These are phyloP conservation scores for Backusella tuberculispora DNA, from an alignment of 192 early-diverging fungal genomes.

Conservation along the genomic window DNA sequence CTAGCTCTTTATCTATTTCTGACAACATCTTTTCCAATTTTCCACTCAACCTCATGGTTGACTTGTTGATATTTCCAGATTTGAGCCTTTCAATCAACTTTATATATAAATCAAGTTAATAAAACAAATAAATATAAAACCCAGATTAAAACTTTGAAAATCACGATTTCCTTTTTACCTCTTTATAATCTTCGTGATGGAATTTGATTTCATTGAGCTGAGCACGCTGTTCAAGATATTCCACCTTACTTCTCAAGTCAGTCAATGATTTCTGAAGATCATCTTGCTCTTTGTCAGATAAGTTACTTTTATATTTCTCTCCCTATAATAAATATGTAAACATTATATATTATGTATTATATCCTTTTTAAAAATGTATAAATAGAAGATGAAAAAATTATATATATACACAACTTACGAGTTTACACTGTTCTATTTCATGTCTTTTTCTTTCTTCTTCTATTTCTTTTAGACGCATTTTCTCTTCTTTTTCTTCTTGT, in stretches of 20 bases:
- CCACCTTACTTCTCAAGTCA: conserved; percentile 55
- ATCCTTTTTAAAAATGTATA: neutral
- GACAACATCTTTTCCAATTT: conserved; percentile 78
- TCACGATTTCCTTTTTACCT: conserved; percentile 39
- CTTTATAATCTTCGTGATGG: conserved; percentile 62
- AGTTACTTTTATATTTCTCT: conserved; percentile 45
- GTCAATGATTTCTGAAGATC: conserved; percentile 54
- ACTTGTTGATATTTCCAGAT: conserved; percentile 46
- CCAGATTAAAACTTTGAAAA: neutral
- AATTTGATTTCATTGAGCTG: conserved; percentile 57
- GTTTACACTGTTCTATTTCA: neutral
- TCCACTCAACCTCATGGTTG: conserved; percentile 54
- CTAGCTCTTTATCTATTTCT: conserved; percentile 68
- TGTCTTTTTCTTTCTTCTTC: conserved; percentile 33
- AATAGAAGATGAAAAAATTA: neutral
- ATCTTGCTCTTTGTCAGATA: conserved; percentile 55
- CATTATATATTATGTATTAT: neutral
- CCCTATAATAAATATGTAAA: conserved; percentile 9
- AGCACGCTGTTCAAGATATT: conserved; percentile 57
- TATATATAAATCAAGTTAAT: neutral
- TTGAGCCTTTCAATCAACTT: conserved; percentile 56
- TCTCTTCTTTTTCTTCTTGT: conserved; percentile 73
- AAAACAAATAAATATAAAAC: neutral
- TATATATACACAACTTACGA: neutral
- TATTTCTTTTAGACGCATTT: conserved; percentile 56